Evolutionary conservation across 805 yeast species (phyloP).

Genomic region (Starmerella scarabaei): DNA sequence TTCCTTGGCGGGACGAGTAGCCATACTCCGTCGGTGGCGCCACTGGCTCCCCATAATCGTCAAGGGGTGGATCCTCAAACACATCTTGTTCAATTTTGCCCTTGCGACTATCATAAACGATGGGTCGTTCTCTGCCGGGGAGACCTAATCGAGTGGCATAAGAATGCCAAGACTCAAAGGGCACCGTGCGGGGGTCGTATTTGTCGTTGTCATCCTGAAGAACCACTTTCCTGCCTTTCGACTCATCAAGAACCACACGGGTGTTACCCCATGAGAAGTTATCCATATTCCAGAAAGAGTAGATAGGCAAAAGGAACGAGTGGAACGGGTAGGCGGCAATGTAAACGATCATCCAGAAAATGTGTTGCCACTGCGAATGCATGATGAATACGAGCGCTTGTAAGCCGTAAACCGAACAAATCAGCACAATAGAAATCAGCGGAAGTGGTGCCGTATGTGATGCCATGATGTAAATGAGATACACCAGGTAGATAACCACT

Average conservation of each 20-base stretch:
- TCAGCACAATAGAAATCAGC: conserved; percentile 41
- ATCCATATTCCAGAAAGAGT: conserved; percentile 54
- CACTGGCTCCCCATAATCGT: background rate
- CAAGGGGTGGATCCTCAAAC: conserved; percentile 14
- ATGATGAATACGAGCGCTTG: conserved; percentile 46
- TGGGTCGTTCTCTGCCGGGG: conserved; percentile 29
- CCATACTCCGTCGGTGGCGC: too few species aligned
- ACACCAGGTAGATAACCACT: conserved; percentile 41
- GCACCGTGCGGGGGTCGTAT: conserved; percentile 28
- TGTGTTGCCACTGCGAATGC: conserved; percentile 33
- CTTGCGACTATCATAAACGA: conserved; percentile 26
- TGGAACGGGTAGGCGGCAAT: conserved; percentile 47
- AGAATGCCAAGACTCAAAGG: conserved; percentile 30
- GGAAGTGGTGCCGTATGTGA: conserved; percentile 41
- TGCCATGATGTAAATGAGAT: conserved; percentile 39
- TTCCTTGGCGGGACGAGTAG: background rate
- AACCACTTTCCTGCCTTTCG: conserved; percentile 36
- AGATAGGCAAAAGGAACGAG: conserved; percentile 46
- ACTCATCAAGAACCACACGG: conserved; percentile 42
- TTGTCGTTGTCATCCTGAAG: conserved; percentile 26
- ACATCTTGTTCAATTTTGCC: conserved; percentile 25
- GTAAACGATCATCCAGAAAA: conserved; percentile 46
- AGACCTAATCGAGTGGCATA: conserved; percentile 29
- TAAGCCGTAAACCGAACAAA: conserved; percentile 44
- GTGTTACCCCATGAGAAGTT: conserved; percentile 58